phyloP scores from a whole-genome alignment of 78 protist genomes.

The Acrasis kona region DNA sequence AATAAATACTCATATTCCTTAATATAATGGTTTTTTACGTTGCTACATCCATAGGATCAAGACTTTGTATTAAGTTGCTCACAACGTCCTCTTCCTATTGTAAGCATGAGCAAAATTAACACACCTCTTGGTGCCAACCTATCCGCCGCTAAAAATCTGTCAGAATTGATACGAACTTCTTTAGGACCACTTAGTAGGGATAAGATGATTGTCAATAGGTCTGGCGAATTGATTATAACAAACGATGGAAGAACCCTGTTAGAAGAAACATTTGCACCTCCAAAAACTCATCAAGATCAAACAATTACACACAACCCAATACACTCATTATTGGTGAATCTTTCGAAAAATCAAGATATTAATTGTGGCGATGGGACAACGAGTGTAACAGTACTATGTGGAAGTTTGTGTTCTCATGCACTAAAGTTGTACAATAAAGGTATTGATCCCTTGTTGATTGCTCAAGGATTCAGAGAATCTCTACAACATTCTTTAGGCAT shows the following conservation, averaged over 20 bases:
- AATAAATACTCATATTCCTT: too few relatives aligned
- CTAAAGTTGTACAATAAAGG: neutral
- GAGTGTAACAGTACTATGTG: neutral
- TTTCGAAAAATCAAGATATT: neutral
- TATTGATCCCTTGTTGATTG: neutral
- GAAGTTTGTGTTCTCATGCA: neutral
- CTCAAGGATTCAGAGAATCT: neutral
- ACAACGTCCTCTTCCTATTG: too few relatives aligned
- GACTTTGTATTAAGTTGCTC: too few relatives aligned
- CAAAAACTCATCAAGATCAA: too few relatives aligned
- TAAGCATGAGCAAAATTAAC: too few relatives aligned
- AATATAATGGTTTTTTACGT: too few relatives aligned
- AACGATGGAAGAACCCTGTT: neutral
- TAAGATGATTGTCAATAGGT: neutral
- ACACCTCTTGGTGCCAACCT: too few relatives aligned
- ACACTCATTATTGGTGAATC: neutral
- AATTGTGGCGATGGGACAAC: neutral
- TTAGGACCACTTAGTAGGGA: neutral
- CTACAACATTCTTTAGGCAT: neutral
- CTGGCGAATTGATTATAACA: neutral
- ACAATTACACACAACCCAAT: neutral
- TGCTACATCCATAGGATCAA: too few relatives aligned
- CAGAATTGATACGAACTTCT: neutral
- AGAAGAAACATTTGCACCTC: too few relatives aligned
- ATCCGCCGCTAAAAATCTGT: slow-evolving; percentile 1